A percentile compares a stretch with the other conserved stretches of the same genome.
Evolutionary conservation across 148 eudicot species (phyloP).

Genomic region (Cornus controversa): DNA sequence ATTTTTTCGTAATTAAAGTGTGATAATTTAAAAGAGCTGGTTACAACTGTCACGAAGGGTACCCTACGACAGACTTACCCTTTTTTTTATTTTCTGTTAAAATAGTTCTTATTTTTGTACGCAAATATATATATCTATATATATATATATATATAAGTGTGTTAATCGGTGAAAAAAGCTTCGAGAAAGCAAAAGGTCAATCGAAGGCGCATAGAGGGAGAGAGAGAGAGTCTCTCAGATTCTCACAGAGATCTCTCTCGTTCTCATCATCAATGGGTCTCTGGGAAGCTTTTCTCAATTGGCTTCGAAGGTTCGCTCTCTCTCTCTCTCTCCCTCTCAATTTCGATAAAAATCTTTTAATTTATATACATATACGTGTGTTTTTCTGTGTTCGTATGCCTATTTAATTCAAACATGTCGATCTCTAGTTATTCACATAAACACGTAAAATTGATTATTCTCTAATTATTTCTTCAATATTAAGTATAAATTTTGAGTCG

Average conservation of each 20-base stretch:
- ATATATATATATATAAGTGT: too few relatives aligned
- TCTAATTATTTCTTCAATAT: not conserved
- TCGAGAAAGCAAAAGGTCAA: too few relatives aligned
- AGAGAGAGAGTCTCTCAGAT: constrained; percentile 5
- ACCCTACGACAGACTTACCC: too few relatives aligned
- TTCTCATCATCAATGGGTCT: constrained; percentile 43
- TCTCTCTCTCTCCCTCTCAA: not conserved
- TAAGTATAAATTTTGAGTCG: not conserved
- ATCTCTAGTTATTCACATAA: not conserved
- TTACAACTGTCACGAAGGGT: too few relatives aligned
- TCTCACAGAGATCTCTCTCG: constrained; percentile 26
- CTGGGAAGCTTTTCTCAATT: constrained; percentile 67
- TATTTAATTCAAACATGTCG: not conserved
- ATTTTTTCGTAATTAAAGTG: too few relatives aligned
- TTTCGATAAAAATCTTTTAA: not conserved
- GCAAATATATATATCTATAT: too few relatives aligned
- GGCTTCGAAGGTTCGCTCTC: constrained; percentile 58
- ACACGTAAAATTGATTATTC: too few relatives aligned
- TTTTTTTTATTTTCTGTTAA: too few relatives aligned
- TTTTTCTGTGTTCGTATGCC: not conserved
- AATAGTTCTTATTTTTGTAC: too few relatives aligned
- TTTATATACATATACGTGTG: not conserved
- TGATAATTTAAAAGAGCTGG: too few relatives aligned
- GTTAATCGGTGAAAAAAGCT: too few relatives aligned
- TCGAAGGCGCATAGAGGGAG: not conserved